Evolutionary conservation across 164 flowering plant genomes (phyloP).

Genomic region (Tetracentron sinense): DNA sequence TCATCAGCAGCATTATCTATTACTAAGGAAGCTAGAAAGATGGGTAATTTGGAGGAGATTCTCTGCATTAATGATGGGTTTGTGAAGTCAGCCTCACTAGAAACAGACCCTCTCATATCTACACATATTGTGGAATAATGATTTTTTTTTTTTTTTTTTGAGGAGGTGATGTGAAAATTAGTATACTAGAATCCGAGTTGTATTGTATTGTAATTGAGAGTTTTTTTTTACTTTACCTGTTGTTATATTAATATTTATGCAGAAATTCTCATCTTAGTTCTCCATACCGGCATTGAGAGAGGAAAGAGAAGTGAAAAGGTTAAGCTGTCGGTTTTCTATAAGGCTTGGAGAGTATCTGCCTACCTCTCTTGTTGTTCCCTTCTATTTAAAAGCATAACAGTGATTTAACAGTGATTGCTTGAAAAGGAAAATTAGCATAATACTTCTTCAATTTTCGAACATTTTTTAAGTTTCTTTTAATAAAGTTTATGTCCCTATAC

Average conservation of each 20-base stretch:
- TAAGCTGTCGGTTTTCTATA: conserved; percentile 42
- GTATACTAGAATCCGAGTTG: conserved; percentile 4
- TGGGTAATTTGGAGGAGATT: conserved; percentile 38
- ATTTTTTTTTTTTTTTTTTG: conserved; percentile 1
- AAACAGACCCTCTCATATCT: conserved; percentile 58
- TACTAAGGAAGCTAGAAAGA: conserved; percentile 16
- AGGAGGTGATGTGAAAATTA: conserved; percentile 20
- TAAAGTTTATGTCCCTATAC: too few relatives aligned
- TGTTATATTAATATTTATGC: too few relatives aligned
- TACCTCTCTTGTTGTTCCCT: conserved; percentile 33
- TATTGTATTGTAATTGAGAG: neutral
- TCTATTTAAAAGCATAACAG: conserved; percentile 34
- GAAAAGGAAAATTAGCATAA: conserved; percentile 32
- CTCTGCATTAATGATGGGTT: conserved; percentile 33
- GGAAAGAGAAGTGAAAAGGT: conserved; percentile 16
- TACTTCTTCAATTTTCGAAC: neutral
- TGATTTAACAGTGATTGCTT: conserved; percentile 32
- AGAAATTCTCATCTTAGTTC: too few relatives aligned
- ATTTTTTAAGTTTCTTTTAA: too few relatives aligned
- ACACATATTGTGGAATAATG: conserved; percentile 19
- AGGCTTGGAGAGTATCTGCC: conserved; percentile 25
- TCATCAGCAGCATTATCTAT: conserved; percentile 5
- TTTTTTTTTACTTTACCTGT: too few relatives aligned
- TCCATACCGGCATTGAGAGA: too few relatives aligned
- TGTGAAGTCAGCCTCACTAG: conserved; percentile 40